phyloP scores from a whole-genome alignment of 352 stramenopile genomes.

The Aphanomyces invadans region DNA sequence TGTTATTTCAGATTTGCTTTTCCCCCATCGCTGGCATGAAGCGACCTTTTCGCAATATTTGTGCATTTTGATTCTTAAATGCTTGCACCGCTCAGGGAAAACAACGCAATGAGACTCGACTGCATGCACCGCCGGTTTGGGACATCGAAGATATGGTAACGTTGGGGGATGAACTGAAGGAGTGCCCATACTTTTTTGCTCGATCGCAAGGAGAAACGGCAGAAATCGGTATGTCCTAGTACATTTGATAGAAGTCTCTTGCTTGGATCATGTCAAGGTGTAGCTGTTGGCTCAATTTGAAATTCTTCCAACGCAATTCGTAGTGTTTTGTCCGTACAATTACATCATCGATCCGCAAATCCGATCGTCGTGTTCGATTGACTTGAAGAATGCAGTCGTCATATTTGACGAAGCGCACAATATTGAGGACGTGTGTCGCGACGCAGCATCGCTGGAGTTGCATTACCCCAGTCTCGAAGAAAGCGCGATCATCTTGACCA shows the following conservation, averaged over 20 bases:
- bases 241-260: too few species aligned
- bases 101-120: constrained; percentile 42
- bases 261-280: too few species aligned
- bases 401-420: constrained; percentile 85
- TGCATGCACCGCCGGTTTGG: constrained; percentile 55
- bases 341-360: constrained; percentile 78
- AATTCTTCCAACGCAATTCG: not conserved
- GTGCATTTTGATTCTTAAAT: too few species aligned
- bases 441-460: constrained; percentile 66
- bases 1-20: too few species aligned
- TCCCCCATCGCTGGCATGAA: too few species aligned
- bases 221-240: constrained; percentile 35
- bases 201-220: constrained; percentile 42
- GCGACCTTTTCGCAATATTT: too few species aligned
- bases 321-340: constrained; percentile 84
- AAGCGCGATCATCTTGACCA: constrained; percentile 53
- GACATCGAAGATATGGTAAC: constrained; percentile 78
- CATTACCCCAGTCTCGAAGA: constrained; percentile 39
- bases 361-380: constrained; percentile 55
- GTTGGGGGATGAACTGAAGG: constrained; percentile 60
- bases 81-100: constrained; percentile 43
- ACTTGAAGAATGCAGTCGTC: constrained; percentile 65
- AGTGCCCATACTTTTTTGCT: constrained; percentile 74
- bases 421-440: constrained; percentile 79
- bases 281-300: not conserved